Percentiles rank a stretch among this genome's conserved stretches.
phyloP scores from a whole-genome alignment of 164 flowering plant species.

The Stephania japonica region DNA sequence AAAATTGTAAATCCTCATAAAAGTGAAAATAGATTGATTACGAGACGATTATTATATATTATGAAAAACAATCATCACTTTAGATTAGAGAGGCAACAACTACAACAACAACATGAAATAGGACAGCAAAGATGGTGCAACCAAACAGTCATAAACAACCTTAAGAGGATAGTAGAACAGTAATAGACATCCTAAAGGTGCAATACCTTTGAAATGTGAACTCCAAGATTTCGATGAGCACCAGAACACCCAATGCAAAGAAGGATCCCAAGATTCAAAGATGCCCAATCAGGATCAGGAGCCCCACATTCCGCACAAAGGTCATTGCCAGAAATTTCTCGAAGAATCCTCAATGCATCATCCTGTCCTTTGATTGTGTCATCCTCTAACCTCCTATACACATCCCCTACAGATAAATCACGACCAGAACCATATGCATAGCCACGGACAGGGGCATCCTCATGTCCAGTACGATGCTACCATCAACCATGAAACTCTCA shows the following conservation, averaged over 20 bases:
- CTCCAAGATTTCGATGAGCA: slow-evolving; percentile 94
- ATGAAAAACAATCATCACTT: no score
- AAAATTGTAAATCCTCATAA: not conserved
- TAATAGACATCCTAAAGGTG: not conserved
- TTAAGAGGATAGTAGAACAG: not conserved
- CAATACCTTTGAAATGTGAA: slow-evolving; percentile 87
- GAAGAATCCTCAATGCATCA: slow-evolving; percentile 45
- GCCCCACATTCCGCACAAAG: slow-evolving; percentile 85
- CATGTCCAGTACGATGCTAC: slow-evolving; percentile 30
- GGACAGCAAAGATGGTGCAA: not conserved
- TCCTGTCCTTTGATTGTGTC: slow-evolving; percentile 29
- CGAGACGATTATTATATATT: no score
- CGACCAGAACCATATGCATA: slow-evolving; percentile 18
- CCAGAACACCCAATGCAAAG: slow-evolving; percentile 96
- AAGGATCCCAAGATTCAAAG: slow-evolving; percentile 82
- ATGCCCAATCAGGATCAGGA: slow-evolving; percentile 94
- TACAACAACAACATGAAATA: no score
- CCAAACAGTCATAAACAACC: not conserved
- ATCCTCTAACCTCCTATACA: slow-evolving; percentile 22
- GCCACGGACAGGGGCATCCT: slow-evolving; percentile 18
- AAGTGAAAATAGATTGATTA: not conserved
- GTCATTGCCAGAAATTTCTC: slow-evolving; percentile 81
- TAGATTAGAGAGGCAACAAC: no score
- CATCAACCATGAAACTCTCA: slow-evolving; percentile 11
- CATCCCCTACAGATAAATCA: slow-evolving; percentile 22